Evolutionary conservation across 495 filamentous ascomycete species (phyloP), one percentile per base, ranked within the genome.

Genomic region (Aspergillus bertholletiae): DNA sequence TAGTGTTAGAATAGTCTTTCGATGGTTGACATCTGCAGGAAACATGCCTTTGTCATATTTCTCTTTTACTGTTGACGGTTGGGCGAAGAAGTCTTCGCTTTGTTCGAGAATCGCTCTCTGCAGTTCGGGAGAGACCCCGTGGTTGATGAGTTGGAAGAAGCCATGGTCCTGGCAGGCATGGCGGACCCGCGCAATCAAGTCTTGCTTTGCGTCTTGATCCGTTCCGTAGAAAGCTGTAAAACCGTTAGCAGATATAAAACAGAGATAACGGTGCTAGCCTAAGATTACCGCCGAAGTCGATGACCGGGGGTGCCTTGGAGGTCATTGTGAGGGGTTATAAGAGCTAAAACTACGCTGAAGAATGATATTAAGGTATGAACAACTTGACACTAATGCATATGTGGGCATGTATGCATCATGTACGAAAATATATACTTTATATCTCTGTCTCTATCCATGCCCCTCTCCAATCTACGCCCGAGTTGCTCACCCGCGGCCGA

Each of bases 111-210:
- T 85, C 49, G 82, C 70, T 21, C 80, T 57, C 59, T 88, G 84
- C 39, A 93, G 69, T 44, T 78, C 73, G 15, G 84, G 75, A 27
- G 86, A 75, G 39, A 95, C 83, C 7, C 86, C 87, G 15, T 89
- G 86, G 63, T 95, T 90, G 59, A 84, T 84, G 46, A 96, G 78
- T 61, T 96, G 95, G 46, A 95, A 71, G 62, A 95, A 96, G 3
- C 91, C 91, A 24, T 94, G 87, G 67, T 88, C 21, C 41, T 56
- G 40, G 24, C 63, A 69, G 0, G 66, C 61, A 11, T 51, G 24
- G n/a, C 57, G 55, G 22, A 64, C 43, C 48, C 64, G 47, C 0
- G 41, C 20, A 2, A 65, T 34, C 9, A 65, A 53, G 0, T n/a
- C 21, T 41, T 50, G 20, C 32, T 57, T 61, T 0, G 28, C 28